Base-by-base conservation (phyloP, 192 early-diverging fungal genomes). In the Gonapodya sp. region DNA sequence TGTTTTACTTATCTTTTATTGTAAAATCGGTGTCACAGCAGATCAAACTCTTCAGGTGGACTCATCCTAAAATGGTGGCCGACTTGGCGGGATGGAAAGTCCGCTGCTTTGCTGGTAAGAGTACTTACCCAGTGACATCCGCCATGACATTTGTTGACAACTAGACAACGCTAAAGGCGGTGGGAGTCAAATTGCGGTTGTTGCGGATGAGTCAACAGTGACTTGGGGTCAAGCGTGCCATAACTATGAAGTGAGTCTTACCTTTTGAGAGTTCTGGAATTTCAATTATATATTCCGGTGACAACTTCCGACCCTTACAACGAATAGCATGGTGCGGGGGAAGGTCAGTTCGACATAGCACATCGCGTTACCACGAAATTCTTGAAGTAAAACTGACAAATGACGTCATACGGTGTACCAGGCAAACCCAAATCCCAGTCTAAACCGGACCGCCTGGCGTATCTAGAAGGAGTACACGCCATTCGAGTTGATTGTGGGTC, bases 1-100 rank as follows among this genome's bases (percentile, higher is more conserved):
- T 88, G 87, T 64, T 64, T 64, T 64, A 24, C 8, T 8, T 24
- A 64, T 64, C 8, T 64, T 64, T 8, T 16, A 16, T 8, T 64
- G 46, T 64, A 64, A 64, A 16, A 24, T n/a, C n/a, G n/a, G n/a
- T n/a, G n/a, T n/a, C n/a, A n/a, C n/a, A n/a, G n/a, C n/a, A n/a
- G n/a, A n/a, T n/a, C n/a, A n/a, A n/a, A n/a, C n/a, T n/a, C n/a
- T n/a, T 64, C 24, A 64, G 46, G 46, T 64, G 46, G 46, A 64
- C 46, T 8, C 46, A 64, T 24, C 46, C 46, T 16, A 64, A 64
- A 64, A 64, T 64, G 46, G 8, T 64, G 8, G 46, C 8, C 8
- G 46, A 64, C 46, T 24, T 64, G 8, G 46, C 46, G 24, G 46
- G 46, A 64, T 64, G 8, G 8, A 64, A 64, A 64, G 46, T 64